Evolutionary conservation across 108 stramenopile species (phyloP).

Genomic region (Discostella pseudostelligera): DNA sequence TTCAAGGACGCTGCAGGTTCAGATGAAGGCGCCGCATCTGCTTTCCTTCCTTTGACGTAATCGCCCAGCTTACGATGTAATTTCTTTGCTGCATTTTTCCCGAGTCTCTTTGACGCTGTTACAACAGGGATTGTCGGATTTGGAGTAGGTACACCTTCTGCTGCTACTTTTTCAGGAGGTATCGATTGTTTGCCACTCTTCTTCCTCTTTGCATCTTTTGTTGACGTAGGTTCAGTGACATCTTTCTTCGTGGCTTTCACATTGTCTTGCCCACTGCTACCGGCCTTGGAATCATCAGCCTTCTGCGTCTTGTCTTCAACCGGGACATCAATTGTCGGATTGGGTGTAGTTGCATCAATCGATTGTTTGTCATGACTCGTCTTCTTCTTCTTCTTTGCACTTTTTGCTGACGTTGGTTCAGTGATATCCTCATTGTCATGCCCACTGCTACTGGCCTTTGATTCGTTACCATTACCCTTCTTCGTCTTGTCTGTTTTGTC

Average conservation of each 20-base stretch:
- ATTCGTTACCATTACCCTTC: neutral
- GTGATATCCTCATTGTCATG: neutral
- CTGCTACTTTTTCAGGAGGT: neutral
- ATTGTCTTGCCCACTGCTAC: neutral
- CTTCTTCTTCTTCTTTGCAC: conserved; percentile 22
- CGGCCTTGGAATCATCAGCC: neutral
- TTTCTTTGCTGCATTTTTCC: neutral
- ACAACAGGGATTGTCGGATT: neutral
- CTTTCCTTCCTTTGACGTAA: neutral
- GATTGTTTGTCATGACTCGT: neutral
- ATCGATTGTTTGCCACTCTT: conserved; percentile 2
- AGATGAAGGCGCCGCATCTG: neutral
- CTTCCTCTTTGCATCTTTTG: conserved; percentile 6
- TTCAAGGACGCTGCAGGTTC: neutral
- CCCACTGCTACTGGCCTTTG: conserved; percentile 1
- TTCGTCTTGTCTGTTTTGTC: neutral
- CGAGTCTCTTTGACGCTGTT: too few relatives aligned
- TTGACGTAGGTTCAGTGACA: neutral
- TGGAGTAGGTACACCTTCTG: neutral
- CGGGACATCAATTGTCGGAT: too few relatives aligned
- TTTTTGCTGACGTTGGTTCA: conserved; percentile 5
- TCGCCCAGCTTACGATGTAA: neutral
- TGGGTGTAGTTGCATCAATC: neutral
- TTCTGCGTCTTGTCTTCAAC: neutral
- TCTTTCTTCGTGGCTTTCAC: neutral